Percentiles rank a stretch among this genome's conserved stretches.
Evolutionary conservation across 208 protist genomes (phyloP).

Genomic region (Wallacemonas collosoma): DNA sequence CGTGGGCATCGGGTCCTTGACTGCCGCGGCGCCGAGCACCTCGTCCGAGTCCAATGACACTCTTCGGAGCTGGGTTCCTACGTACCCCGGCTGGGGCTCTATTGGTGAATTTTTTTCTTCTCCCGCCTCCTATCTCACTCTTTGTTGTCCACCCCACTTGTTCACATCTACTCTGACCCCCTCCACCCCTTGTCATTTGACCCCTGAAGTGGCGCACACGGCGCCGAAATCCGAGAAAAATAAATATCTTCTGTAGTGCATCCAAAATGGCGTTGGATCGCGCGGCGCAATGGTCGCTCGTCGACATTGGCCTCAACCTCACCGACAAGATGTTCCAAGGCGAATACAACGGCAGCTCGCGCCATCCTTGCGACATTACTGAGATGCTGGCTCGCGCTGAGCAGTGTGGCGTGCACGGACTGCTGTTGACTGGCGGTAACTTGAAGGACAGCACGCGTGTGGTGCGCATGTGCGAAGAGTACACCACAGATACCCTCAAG

Average conservation of each 20-base stretch:
- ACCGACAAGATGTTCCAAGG: constrained; percentile 82
- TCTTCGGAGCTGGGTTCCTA: too few species aligned
- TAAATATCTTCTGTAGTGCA: neutral
- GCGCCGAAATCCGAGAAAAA: neutral
- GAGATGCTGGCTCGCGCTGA: constrained; percentile 59
- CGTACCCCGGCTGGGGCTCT: too few species aligned
- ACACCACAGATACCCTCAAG: constrained; percentile 35
- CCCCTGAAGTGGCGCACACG: neutral
- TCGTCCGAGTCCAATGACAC: too few species aligned
- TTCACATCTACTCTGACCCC: constrained; percentile 1
- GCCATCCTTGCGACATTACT: constrained; percentile 60
- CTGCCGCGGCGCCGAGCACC: too few species aligned
- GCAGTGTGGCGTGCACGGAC: constrained; percentile 53
- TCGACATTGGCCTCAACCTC: constrained; percentile 91
- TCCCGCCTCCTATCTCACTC: too few species aligned
- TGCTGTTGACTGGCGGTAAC: constrained; percentile 78
- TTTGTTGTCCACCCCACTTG: too few species aligned
- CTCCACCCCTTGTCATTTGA: neutral
- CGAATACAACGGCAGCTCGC: constrained; percentile 56
- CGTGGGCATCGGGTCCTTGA: too few species aligned
- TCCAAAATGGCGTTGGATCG: neutral
- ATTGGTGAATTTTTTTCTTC: too few species aligned
- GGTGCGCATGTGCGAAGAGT: constrained; percentile 57
- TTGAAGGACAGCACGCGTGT: constrained; percentile 57
- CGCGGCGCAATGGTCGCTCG: constrained; percentile 37